Percentiles rank a stretch among this genome's conserved stretches.
These are phyloP conservation scores for Colletotrichum musicola DNA, from an alignment of 2,329 filamentous ascomycete species.

Conservation along the genomic window DNA sequence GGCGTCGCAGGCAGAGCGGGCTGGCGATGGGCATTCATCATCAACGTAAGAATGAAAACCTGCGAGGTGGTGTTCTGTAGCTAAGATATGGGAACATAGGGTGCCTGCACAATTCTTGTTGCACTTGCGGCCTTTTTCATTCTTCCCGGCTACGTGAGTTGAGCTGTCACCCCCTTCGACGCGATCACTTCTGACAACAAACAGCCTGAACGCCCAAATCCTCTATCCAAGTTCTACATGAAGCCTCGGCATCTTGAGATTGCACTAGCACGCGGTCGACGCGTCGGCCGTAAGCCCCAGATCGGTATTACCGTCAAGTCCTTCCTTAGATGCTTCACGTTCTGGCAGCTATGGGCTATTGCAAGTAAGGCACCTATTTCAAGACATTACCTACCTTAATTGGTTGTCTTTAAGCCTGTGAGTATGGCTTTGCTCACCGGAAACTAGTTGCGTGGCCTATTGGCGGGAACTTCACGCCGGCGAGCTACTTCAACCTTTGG, in stretches of 20 bases:
- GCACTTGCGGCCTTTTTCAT: conserved; percentile 31
- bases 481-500: conserved; percentile 30
- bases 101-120: conserved; percentile 21
- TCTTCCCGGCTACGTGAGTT: conserved; percentile 24
- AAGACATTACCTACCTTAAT: neutral
- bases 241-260: conserved; percentile 26
- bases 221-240: conserved; percentile 25
- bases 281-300: conserved; percentile 24
- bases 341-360: conserved; percentile 30
- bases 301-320: conserved; percentile 30
- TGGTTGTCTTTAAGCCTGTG: neutral
- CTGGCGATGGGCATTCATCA: conserved; percentile 57
- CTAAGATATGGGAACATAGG: neutral
- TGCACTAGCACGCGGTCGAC: conserved; percentile 15
- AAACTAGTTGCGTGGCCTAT: conserved; percentile 22
- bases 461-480: conserved; percentile 27
- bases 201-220: conserved; percentile 28
- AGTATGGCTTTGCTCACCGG: neutral
- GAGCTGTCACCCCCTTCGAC: neutral
- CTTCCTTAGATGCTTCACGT: conserved; percentile 25
- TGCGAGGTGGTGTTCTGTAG: rapidly evolving
- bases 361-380: conserved; percentile 15
- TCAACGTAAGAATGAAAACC: conserved; percentile 45
- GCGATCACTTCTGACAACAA: neutral
- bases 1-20: conserved; percentile 57